Evolutionary conservation across 2,329 filamentous ascomycete species (phyloP), one percentile per base, ranked within the genome.

Genomic region (Claviceps fusiformis): DNA sequence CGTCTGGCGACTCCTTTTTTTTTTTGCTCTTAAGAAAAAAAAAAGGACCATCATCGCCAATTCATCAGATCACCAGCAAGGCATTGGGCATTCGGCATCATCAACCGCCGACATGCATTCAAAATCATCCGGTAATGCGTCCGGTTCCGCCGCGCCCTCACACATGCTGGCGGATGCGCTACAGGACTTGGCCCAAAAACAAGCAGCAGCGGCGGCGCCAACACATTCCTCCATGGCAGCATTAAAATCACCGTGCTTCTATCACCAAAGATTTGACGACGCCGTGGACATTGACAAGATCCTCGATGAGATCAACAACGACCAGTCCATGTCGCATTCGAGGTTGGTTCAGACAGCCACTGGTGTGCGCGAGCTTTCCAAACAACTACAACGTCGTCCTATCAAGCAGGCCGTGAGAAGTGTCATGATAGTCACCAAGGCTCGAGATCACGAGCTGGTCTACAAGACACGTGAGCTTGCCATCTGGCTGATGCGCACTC

Each of bases 371-470:
- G 93, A 98, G 71, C 91, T 98, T 13, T 95, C 90, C 17, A 92
- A 95, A 70, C 93, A 97, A 72, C 78, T 98, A 56, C 92, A 95
- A 72, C 83, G 92, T 55, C 82, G 89, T 45, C 92, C 93, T 27
- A 89, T 97, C 70, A 93, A 88, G 71, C 85, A 91, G 61, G 91
- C 91, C 11, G 91, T 98, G 50, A 83, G 82, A 65, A 96, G 89
- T 68, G 82, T 98, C 65, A 97, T 98, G 93, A 95, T 98, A 64
- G 89, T 98, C 60, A 98, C 93, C 58, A 98, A 97, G 72, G 93
- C 93, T 27, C 83, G 93, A 59, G 93, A 98, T 72, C 97, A 98
- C 66, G 83, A 89, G 62, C 79, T 98, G 17, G 92, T 98, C 39
- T 81, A 87, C 62, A 76, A 96, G 61, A 98, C 93, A 1, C 81